These are phyloP conservation scores for Penicillium sumatraense DNA, from an alignment of 2,329 filamentous ascomycete species.

Conservation along the genomic window DNA sequence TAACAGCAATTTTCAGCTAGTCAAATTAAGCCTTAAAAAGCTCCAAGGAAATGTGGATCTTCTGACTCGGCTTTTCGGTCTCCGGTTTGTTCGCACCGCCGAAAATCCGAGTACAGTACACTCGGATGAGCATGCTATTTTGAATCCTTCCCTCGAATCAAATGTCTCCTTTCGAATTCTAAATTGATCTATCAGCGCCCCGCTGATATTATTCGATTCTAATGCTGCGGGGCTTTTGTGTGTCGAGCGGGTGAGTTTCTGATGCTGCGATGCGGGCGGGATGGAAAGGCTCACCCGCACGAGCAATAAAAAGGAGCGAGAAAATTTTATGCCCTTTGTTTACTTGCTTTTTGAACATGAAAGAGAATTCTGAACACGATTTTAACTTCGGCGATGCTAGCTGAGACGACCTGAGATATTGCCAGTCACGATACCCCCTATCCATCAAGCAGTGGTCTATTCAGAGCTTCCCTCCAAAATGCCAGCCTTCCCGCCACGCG, in stretches of 20 bases:
- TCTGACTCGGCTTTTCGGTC: neutral
- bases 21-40: neutral
- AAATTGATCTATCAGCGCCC: neutral
- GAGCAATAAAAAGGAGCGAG: slow-evolving; percentile 5
- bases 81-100: neutral
- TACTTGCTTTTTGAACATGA: neutral
- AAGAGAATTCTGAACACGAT: neutral
- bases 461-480: neutral
- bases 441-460: neutral
- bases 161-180: neutral
- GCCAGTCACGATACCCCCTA: neutral
- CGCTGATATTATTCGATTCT: neutral
- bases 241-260: slow-evolving; percentile 2
- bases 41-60: neutral
- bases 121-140: neutral
- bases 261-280: neutral
- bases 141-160: neutral
- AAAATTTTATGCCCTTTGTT: neutral
- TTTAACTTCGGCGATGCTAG: neutral
- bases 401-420: neutral
- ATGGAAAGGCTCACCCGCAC: slow-evolving; percentile 1
- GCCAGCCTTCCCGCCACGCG: neutral
- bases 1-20: neutral
- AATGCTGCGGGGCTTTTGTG: neutral
- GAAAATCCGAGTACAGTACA: neutral